These are phyloP conservation scores for Leccinum boreale DNA, from an alignment of 768 basidiomycete species.

Conservation along the genomic window DNA sequence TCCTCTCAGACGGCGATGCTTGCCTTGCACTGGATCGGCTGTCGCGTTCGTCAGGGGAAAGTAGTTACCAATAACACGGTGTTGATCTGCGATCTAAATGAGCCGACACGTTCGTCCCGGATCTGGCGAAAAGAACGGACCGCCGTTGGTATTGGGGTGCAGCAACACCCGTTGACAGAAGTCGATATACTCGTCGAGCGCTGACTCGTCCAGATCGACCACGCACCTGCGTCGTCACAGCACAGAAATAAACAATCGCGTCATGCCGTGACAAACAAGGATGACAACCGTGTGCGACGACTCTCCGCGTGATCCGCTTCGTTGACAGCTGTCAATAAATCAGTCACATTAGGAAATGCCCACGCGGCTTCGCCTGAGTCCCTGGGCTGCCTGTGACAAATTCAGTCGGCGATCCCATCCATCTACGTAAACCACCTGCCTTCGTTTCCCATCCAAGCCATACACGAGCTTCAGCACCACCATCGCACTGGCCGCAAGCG, in stretches of 20 bases:
- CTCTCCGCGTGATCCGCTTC: constrained; percentile 35
- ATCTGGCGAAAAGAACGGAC: constrained; percentile 10
- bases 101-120: constrained; percentile 11
- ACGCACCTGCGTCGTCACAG: constrained; percentile 40
- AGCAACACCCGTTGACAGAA: constrained; percentile 61
- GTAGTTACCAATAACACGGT: constrained; percentile 36
- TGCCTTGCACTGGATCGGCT: not conserved
- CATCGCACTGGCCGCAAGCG: constrained; percentile 55
- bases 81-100: constrained; percentile 17
- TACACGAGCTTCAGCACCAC: constrained; percentile 83
- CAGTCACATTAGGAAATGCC: constrained; percentile 50
- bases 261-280: constrained; percentile 41
- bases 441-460: constrained; percentile 67
- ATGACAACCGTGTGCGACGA: constrained; percentile 34
- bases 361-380: constrained; percentile 54
- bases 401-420: constrained; percentile 9
- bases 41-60: constrained; percentile 36
- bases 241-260: constrained; percentile 4
- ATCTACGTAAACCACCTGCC: constrained; percentile 38
- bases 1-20: constrained; percentile 1
- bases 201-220: constrained; percentile 46
- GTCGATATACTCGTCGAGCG: constrained; percentile 60
- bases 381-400: constrained; percentile 39
- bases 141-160: constrained; percentile 27
- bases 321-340: constrained; percentile 45